Evolutionary conservation across 2,329 filamentous ascomycete species (phyloP), one percentile per base, ranked within the genome.

Genomic region (Escovopsis sp.): DNA sequence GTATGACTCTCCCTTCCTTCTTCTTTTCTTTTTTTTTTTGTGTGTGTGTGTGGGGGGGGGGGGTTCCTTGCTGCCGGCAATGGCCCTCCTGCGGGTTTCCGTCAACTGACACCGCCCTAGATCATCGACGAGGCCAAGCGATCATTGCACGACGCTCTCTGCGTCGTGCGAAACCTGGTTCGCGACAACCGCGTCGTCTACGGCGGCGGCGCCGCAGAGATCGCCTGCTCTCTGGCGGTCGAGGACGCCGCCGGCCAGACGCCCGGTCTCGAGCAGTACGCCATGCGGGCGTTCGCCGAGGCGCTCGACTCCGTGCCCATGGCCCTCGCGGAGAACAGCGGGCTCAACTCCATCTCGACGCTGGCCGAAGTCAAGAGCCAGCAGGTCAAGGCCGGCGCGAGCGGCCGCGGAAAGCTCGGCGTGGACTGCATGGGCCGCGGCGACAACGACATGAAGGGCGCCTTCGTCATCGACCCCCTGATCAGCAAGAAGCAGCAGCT

Each of bases 41-140:
- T n/a, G n/a, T n/a, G n/a, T n/a, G n/a, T n/a, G n/a, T n/a, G n/a
- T n/a, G n/a, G n/a, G n/a, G n/a, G 15, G 15, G 15, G 15, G 15
- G 15, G 15, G 15, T 15, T 2, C 15, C 15, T 32, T 11, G 8
- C 8, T 11, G 8, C 28, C 11, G 8, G 7, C 3, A 9, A 32
- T 7, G 11, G 11, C 28, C 8, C 3, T 32, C 15, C 15, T 15
- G 15, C 15, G 15, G 15, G 8, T 32, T 32, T 11, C 4, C 8
- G 9, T 30, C 41, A 26, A 40, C 51, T 59, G 45, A 60, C 28
- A 32, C 46, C 38, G 26, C 12, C 18, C 3, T 51, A 93, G 85
- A 94, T 98, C 62, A 96, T 98, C 61, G 93, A 98, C 59, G 93
- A 98, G 66, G 93, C 93, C 43, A 95, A 95, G 71, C 80, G 93